phyloP scores from a whole-genome alignment of 2,329 filamentous ascomycete species.

The Trichoderma hamatum region DNA sequence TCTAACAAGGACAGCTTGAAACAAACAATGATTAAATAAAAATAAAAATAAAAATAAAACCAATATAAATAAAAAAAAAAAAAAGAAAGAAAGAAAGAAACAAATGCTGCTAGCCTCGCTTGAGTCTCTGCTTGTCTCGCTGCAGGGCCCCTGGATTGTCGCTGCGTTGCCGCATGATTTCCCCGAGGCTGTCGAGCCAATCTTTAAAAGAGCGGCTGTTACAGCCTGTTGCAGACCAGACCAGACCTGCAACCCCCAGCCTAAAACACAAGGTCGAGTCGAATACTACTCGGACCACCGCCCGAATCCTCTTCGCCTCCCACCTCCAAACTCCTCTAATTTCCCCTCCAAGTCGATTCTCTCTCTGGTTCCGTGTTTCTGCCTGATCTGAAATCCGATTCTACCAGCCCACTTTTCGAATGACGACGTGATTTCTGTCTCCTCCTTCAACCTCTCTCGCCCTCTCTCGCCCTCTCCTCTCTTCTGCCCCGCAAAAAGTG shows the following conservation, averaged over 20 bases:
- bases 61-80: too few species aligned
- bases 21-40: neutral
- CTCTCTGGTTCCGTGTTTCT: neutral
- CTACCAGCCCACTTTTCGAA: neutral
- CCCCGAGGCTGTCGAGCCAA: conserved; percentile 2
- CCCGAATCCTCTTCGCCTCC: neutral
- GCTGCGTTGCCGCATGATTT: neutral
- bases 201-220: neutral
- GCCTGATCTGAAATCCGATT: neutral
- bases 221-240: neutral
- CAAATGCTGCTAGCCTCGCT: neutral
- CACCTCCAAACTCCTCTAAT: conserved; percentile 2
- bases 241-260: conserved; percentile 10
- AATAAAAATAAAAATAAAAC: neutral
- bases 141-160: neutral
- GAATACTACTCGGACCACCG: neutral
- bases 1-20: neutral
- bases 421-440: neutral
- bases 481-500: conserved; percentile 14
- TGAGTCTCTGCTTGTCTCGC: neutral
- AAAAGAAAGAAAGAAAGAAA: neutral
- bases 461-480: neutral
- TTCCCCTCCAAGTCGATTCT: neutral
- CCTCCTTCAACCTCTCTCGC: neutral
- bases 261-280: neutral